Base-by-base conservation (phyloP, 2,329 filamentous ascomycete species). In the Trichoderma koningii region DNA sequence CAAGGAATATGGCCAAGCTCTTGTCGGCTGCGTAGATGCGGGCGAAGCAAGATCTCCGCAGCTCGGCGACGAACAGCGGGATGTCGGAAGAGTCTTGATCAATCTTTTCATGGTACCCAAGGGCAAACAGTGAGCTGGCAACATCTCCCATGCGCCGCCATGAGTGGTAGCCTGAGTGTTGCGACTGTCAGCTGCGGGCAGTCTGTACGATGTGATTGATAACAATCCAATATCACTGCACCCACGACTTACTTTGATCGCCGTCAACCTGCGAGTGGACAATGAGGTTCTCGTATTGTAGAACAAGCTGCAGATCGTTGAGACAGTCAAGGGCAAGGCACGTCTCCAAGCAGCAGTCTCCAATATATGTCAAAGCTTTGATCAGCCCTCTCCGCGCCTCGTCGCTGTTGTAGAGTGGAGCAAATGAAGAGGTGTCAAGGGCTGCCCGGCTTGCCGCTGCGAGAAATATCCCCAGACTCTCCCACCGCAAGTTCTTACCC, bases 261-360 rank as follows among this genome's bases (percentile, higher is more conserved):
- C 61, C 61, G 7, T 63, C 61, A n/a, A 63, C 61, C 48, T 63
- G 61, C 6, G 61, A 63, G 51, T 63, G 61, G 21, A 55, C 61
- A 14, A 63, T 63, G 10, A 63, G 44, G 17, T 63, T 63, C 12
- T 63, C 61, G 28, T 63, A 63, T 23, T 63, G 61, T 4, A 63
- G 55, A 1, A 63, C 51, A 3, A 63, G 61, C 19, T 63, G 61
- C 7, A 63, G 48, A 34, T 63, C 61, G 19, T 63, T 63, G 9
- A 63, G 61, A 26, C 61, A 55, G 21, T 63, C 61, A 42, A 63
- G 28, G 10, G 61, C 61, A 26, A 63, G 42, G 21, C 61, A 63
- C 14, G 51, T 63, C 50, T 63, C 61, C 28, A 63, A 21, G 34
- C 61, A 63, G 12, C 61, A 63, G 17, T 63, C 61, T 55, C 61